Evolutionary conservation across 345 rosid species (phyloP).

Genomic region (Hibiscus syriacus): DNA sequence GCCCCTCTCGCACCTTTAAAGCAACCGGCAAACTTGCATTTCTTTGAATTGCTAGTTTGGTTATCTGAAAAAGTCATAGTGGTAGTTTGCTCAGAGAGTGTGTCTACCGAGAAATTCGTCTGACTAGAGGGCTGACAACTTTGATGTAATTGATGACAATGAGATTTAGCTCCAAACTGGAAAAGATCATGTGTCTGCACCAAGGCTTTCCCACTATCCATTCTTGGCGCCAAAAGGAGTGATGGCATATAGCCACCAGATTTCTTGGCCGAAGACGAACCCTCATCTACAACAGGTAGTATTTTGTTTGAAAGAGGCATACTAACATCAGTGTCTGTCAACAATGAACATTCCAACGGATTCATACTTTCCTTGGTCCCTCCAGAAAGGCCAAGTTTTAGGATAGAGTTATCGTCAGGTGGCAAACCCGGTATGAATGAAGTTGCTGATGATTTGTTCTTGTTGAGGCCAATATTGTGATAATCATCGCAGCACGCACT

Average conservation of each 20-base stretch:
- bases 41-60: conserved; percentile 46
- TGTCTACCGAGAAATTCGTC: conserved; percentile 46
- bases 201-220: conserved; percentile 24
- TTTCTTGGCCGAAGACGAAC: conserved; percentile 88
- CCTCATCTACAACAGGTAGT: conserved; percentile 75
- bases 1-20: conserved; percentile 88
- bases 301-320: conserved; percentile 20
- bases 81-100: conserved; percentile 48
- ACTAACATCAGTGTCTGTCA: conserved; percentile 27
- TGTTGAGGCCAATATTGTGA: conserved; percentile 26
- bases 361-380: conserved; percentile 36
- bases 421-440: conserved; percentile 29
- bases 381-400: conserved; percentile 75
- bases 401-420: conserved; percentile 45
- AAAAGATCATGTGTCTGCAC: conserved; percentile 36
- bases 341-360: conserved; percentile 41
- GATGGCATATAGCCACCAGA: conserved; percentile 91
- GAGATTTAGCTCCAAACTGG: conserved; percentile 33
- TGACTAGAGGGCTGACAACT: conserved; percentile 44
- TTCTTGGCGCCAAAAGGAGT: conserved; percentile 68
- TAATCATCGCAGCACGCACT: conserved; percentile 34
- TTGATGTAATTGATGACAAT: conserved; percentile 27
- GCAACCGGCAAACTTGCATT: conserved; percentile 73
- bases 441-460: conserved; percentile 33
- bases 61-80: conserved; percentile 43